Percentiles rank a stretch among this genome's conserved stretches.
Conservation (phyloP, 768 basidiomycete species). For the Pleurotus citrinopileatus region DNA sequence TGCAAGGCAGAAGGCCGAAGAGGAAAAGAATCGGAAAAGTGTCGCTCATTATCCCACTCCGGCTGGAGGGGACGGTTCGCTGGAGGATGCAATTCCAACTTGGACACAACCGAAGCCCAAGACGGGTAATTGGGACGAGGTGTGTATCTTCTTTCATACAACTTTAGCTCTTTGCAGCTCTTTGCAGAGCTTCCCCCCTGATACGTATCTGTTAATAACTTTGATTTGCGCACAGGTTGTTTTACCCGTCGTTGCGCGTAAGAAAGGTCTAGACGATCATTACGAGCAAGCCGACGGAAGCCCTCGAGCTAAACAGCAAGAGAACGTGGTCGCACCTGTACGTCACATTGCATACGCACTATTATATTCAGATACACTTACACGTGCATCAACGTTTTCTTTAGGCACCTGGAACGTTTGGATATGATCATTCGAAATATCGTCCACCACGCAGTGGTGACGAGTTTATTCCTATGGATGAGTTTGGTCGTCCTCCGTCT, state of each 20-base stretch:
- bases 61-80: conserved; percentile 45
- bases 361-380: no score
- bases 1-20: conserved; percentile 32
- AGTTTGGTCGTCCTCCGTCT: conserved; percentile 51
- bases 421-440: conserved; percentile 71
- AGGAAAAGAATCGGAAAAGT: conserved; percentile 49
- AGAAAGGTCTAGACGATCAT: conserved; percentile 71
- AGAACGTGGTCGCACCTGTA: conserved; percentile 55
- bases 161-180: conserved; percentile 4
- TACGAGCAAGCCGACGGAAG: conserved; percentile 73
- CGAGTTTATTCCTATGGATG: conserved; percentile 58
- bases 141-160: conserved; percentile 25
- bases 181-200: no score
- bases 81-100: conserved; percentile 75
- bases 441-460: conserved; percentile 43
- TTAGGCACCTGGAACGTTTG: conserved; percentile 83
- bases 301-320: conserved; percentile 46
- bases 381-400: conserved; percentile 7
- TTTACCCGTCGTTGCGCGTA: conserved; percentile 79
- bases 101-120: conserved; percentile 74
- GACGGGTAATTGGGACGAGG: conserved; percentile 85
- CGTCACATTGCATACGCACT: conserved; percentile 23
- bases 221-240: conserved; percentile 53
- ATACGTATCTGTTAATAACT: neutral
- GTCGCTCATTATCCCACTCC: conserved; percentile 70